These are phyloP conservation scores for Alternaria dauci DNA, from an alignment of 2,329 filamentous ascomycete species.

Conservation along the genomic window DNA sequence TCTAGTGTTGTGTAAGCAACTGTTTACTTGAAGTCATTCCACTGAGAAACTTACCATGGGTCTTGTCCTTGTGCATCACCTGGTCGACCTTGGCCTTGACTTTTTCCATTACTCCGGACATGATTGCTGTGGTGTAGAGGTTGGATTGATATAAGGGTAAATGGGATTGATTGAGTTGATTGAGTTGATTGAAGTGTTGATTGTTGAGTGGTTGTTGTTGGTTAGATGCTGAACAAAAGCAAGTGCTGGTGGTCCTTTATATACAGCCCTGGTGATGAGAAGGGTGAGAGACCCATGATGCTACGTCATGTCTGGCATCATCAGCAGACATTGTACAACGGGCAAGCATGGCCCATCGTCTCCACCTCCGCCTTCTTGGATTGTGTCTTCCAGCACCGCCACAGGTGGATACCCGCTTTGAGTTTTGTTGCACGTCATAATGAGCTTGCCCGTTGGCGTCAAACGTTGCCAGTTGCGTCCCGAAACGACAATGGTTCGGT, in stretches of 20 bases:
- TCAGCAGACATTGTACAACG: conserved; percentile 32
- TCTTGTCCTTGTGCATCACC: conserved; percentile 49
- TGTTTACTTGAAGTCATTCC: background rate
- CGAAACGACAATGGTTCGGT: conserved; percentile 14
- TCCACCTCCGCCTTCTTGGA: conserved; percentile 23
- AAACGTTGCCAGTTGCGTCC: conserved; percentile 6
- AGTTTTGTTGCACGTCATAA: conserved; percentile 24
- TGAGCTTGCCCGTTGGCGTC: background rate
- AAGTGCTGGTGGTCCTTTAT: conserved; percentile 27
- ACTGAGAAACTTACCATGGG: conserved; percentile 24
- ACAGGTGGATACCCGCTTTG: conserved; percentile 15
- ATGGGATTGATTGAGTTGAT: conserved; percentile 6
- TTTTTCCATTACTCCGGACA: conserved; percentile 46
- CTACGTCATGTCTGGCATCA: conserved; percentile 33
- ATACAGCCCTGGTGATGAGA: conserved; percentile 12
- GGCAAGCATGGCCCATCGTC: conserved; percentile 14
- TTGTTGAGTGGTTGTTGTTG: conserved; percentile 5
- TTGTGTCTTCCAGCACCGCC: conserved; percentile 20
- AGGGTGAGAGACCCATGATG: conserved; percentile 19
- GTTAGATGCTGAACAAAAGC: conserved; percentile 16
- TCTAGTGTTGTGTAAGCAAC: conserved; percentile 21
- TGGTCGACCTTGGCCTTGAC: conserved; percentile 51
- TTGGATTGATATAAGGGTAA: conserved; percentile 3
- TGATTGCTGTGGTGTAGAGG: conserved; percentile 27
- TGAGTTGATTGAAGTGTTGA: conserved; percentile 6